These are phyloP conservation scores for Mycosphaerella arachidis DNA, from an alignment of 2,329 filamentous ascomycete genomes.

Conservation along the genomic window DNA sequence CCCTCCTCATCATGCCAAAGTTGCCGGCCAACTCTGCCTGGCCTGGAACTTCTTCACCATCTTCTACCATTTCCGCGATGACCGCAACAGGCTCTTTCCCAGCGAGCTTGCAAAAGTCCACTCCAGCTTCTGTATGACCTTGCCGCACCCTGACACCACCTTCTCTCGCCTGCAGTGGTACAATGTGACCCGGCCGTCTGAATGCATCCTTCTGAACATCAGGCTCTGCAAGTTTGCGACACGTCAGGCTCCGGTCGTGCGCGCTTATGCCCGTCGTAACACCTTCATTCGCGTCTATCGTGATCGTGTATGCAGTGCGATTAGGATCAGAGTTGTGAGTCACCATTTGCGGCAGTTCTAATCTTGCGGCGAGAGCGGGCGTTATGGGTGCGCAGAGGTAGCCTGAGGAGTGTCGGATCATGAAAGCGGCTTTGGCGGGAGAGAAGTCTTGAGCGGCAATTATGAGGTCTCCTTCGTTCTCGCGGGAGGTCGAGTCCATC, in stretches of 20 bases:
- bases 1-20: conserved; percentile 83
- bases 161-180: conserved; percentile 72
- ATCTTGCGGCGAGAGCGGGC: conserved; percentile 61
- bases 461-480: conserved; percentile 98
- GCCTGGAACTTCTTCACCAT: conserved; percentile 68
- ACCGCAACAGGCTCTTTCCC: conserved; percentile 73
- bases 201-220: conserved; percentile 57
- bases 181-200: conserved; percentile 80
- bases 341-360: conserved; percentile 89
- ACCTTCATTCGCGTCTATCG: conserved; percentile 70
- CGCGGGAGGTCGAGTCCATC: conserved; percentile 84
- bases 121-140: conserved; percentile 90
- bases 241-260: conserved; percentile 78
- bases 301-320: conserved; percentile 87
- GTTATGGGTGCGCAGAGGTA: conserved; percentile 85
- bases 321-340: conserved; percentile 70
- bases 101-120: conserved; percentile 82
- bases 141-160: conserved; percentile 75
- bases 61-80: conserved; percentile 88
- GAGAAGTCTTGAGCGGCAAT: conserved; percentile 84
- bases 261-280: conserved; percentile 89
- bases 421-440: conserved; percentile 87
- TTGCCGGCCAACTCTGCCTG: conserved; percentile 60
- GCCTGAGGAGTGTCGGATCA: conserved; percentile 85
- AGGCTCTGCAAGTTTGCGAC: conserved; percentile 69